Percentiles rank a stretch among this genome's conserved stretches.
Evolutionary conservation across 2,329 filamentous ascomycete genomes (phyloP).

Genomic region (Ophidiomyces ophidiicola): DNA sequence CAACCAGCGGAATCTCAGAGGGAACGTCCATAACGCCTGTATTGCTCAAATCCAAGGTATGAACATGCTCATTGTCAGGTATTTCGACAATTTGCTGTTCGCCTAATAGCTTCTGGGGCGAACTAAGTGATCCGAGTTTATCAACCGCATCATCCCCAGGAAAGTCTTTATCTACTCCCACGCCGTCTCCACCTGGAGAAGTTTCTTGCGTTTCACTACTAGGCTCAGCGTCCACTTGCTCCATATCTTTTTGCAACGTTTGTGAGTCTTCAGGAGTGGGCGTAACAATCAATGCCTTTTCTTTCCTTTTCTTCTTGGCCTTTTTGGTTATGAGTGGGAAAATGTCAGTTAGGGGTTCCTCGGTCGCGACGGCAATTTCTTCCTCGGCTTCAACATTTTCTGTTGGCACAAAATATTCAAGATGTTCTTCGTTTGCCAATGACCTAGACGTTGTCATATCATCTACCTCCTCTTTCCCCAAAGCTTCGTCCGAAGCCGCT

Average conservation of each 20-base stretch:
- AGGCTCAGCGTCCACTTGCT: not conserved
- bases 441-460: no score
- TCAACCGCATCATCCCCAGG: no score
- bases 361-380: no score
- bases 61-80: not conserved
- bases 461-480: no score
- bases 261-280: not conserved
- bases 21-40: not conserved
- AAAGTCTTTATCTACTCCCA: not conserved
- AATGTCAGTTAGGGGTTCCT: not conserved
- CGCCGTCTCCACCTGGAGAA: not conserved
- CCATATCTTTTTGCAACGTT: not conserved
- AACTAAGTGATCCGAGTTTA: no score
- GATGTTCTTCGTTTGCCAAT: not conserved
- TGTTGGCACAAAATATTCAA: not conserved
- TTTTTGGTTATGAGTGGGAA: not conserved
- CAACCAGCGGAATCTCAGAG: not conserved
- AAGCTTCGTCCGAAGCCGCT: no score
- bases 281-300: not conserved
- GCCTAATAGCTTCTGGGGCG: no score
- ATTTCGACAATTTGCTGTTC: not conserved
- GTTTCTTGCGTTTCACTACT: not conserved
- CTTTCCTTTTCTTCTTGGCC: slow-evolving; percentile 6
- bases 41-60: not conserved
- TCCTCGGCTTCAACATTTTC: not conserved